phyloP scores from a whole-genome alignment of 306 rosid species.

The Luffa aegyptiaca region DNA sequence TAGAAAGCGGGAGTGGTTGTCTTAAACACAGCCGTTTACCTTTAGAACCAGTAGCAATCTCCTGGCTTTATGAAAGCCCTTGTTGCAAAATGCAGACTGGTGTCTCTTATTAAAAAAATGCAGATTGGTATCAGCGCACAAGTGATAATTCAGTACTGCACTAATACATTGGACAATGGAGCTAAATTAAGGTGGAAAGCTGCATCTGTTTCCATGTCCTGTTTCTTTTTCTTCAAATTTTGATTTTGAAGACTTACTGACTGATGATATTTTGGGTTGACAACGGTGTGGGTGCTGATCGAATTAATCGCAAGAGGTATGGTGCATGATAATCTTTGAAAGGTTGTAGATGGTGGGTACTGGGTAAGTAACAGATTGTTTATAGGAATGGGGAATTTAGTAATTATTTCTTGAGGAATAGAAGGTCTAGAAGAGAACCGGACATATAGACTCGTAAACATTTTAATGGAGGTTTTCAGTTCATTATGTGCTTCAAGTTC shows the following conservation, averaged over 20 bases:
- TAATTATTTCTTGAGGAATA: background rate
- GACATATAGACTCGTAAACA: background rate
- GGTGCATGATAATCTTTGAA: background rate
- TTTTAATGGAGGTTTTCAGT: background rate
- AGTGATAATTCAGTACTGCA: background rate
- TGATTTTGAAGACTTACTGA: background rate
- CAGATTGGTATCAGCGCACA: background rate
- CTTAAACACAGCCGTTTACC: background rate
- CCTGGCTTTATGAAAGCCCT: background rate
- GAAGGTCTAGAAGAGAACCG: background rate
- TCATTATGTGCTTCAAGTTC: background rate
- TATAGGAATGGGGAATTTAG: background rate
- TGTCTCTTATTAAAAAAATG: background rate
- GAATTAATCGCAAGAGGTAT: background rate
- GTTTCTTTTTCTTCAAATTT: background rate
- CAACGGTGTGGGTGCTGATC: background rate
- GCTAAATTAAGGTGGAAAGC: background rate
- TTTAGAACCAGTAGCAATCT: background rate
- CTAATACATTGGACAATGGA: background rate
- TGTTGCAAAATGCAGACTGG: background rate
- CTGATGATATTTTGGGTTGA: background rate
- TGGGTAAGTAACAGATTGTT: background rate
- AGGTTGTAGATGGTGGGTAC: background rate
- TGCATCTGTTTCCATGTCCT: background rate
- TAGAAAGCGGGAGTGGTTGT: background rate